phyloP scores from a whole-genome alignment of 306 rosid genomes.

The Psophocarpus tetragonolobus region DNA sequence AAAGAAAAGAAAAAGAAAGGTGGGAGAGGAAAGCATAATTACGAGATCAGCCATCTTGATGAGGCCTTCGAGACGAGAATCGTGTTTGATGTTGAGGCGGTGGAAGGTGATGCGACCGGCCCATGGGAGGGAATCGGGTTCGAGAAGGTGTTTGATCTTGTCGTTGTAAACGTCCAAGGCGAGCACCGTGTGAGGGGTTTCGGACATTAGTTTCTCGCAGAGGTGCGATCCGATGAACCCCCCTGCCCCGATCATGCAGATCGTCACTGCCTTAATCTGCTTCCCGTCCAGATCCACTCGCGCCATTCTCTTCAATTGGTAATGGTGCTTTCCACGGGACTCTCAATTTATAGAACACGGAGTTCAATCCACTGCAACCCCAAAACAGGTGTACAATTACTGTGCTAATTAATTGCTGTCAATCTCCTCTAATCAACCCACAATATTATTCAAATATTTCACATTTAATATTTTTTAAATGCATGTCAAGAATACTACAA shows the following conservation, averaged over 20 bases:
- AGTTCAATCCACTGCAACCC: background rate
- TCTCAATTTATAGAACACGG: background rate
- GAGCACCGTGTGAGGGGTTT: constrained; percentile 80
- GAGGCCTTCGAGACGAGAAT: constrained; percentile 92
- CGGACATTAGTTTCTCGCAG: constrained; percentile 84
- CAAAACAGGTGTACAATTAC: background rate
- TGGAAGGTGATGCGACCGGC: constrained; percentile 85
- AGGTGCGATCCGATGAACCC: constrained; percentile 99
- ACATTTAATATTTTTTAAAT: too few relatives aligned
- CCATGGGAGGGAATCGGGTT: constrained; percentile 74
- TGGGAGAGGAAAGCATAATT: too few relatives aligned
- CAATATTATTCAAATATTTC: too few relatives aligned
- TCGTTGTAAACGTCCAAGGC: constrained; percentile 91
- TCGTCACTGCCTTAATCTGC: constrained; percentile 71
- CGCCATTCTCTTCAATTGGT: constrained; percentile 8
- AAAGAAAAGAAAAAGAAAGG: background rate
- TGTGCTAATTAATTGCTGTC: too few relatives aligned
- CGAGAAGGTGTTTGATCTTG: constrained; percentile 91
- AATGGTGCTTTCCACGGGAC: background rate
- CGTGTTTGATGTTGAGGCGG: constrained; percentile 92
- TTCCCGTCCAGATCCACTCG: constrained; percentile 88
- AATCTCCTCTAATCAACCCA: too few relatives aligned
- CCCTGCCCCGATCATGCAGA: constrained; percentile 98
- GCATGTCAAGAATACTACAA: background rate
- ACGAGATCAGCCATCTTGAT: constrained; percentile 98